Conservation (phyloP, 306 rosid species). For the Vigna radiata region DNA sequence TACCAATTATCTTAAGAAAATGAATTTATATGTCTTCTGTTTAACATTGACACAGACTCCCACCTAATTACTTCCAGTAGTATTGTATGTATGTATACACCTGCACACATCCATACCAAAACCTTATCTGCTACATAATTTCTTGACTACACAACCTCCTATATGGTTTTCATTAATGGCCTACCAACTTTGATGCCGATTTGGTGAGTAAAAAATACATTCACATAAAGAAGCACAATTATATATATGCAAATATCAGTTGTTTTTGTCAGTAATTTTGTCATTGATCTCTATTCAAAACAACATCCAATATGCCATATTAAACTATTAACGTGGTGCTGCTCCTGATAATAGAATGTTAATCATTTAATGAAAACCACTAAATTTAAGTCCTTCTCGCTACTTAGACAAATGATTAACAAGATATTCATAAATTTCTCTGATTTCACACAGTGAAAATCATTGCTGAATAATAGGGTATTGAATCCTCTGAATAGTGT, state of each 20-base stretch:
- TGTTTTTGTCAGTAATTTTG: neutral
- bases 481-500: neutral
- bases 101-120: neutral
- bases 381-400: neutral
- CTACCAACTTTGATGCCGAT: neutral
- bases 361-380: neutral
- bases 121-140: neutral
- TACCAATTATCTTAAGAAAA: too few relatives aligned
- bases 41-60: too few relatives aligned
- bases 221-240: neutral
- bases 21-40: too few relatives aligned
- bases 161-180: neutral
- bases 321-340: neutral
- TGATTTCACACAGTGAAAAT: neutral
- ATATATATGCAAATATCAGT: neutral
- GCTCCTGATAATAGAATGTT: neutral
- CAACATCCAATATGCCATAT: neutral
- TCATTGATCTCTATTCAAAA: neutral
- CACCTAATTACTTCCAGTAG: too few relatives aligned
- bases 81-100: neutral
- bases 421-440: neutral
- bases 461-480: neutral
- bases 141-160: neutral
- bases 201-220: neutral
- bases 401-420: neutral